These are phyloP conservation scores for Pelargonium citronellum DNA, from an alignment of 441 rosid genomes.

Conservation along the genomic window DNA sequence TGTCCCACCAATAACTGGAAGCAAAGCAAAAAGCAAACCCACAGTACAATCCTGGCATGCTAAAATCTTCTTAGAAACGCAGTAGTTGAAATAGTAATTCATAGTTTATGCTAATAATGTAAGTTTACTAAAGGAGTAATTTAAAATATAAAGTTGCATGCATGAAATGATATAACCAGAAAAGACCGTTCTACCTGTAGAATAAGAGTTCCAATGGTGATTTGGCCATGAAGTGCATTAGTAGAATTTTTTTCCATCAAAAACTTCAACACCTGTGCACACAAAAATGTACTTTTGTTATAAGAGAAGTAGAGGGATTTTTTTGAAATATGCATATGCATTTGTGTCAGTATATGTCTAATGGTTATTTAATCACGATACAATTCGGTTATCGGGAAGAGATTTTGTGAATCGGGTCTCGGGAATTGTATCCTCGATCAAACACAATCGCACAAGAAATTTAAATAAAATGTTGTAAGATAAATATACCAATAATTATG, in stretches of 20 bases:
- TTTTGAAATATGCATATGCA: neutral
- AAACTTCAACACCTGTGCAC: conserved; percentile 25
- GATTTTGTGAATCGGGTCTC: too few species aligned
- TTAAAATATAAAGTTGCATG: neutral
- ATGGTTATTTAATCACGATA: too few species aligned
- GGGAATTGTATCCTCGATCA: too few species aligned
- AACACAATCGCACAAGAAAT: too few species aligned
- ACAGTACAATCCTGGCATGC: conserved; percentile 25
- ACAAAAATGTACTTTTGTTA: neutral
- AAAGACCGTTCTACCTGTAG: conserved; percentile 24
- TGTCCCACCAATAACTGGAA: conserved; percentile 26
- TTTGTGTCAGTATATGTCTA: too few species aligned
- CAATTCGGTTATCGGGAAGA: too few species aligned
- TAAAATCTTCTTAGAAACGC: conserved; percentile 14
- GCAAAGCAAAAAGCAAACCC: conserved; percentile 24
- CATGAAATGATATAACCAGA: neutral
- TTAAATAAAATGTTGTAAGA: too few species aligned
- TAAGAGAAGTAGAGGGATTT: neutral
- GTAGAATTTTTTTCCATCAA: conserved; percentile 29
- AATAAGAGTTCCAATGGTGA: conserved; percentile 34
- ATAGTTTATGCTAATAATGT: conserved; percentile 1
- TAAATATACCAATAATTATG: too few species aligned
- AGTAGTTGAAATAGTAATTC: conserved; percentile 3
- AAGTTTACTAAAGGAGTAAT: conserved; percentile 6
- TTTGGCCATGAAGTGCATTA: conserved; percentile 44